Base-by-base conservation (phyloP, 805 yeast genomes). In the Ogataea zsoltii region DNA sequence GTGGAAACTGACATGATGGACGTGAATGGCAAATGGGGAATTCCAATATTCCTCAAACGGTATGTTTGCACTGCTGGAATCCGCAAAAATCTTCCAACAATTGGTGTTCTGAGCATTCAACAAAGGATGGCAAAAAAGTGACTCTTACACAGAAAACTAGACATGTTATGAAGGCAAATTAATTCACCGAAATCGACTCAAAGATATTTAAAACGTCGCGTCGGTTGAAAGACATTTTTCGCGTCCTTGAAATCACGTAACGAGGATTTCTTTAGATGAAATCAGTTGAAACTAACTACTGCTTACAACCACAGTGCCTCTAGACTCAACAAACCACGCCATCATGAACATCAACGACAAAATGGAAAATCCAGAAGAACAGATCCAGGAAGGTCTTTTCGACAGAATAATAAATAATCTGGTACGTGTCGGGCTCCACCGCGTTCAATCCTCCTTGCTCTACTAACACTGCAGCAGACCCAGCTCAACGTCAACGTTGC, bases 281-380 rank as follows among this genome's bases (percentile, higher is more conserved):
- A 4, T n/a, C 13, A 28, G 13, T 12, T 13, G n/a, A 18, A n/a
- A 15, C 9, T 19, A 16, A 9, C 17, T 9, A 23, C 29, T 17
- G 28, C 31, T 7, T 6, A n/a, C n/a, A n/a, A n/a, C n/a, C n/a
- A n/a, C n/a, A n/a, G n/a, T n/a, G n/a, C n/a, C n/a, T n/a, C n/a
- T n/a, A n/a, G n/a, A n/a, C n/a, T n/a, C n/a, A n/a, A n/a, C n/a
- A n/a, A n/a, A n/a, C n/a, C n/a, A n/a, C n/a, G 4, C 30, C 33
- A 18, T 15, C 16, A 50, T 33, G 34, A 48, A 29, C 42, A 33
- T 43, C 28, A 37, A 25, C 32, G 54, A 50, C 23, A 49, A 39
- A 32, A 86, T 87, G 95, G 89, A 87, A 65, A 88, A 87, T 56
- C 96, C 96, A 3, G 91, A 88, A 58, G 91, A 86, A 56, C 85